A percentile compares a stretch with the other conserved stretches of the same genome.
Evolutionary conservation across 2,329 filamentous ascomycete genomes (phyloP).

Genomic region (Xylariaceae sp.): DNA sequence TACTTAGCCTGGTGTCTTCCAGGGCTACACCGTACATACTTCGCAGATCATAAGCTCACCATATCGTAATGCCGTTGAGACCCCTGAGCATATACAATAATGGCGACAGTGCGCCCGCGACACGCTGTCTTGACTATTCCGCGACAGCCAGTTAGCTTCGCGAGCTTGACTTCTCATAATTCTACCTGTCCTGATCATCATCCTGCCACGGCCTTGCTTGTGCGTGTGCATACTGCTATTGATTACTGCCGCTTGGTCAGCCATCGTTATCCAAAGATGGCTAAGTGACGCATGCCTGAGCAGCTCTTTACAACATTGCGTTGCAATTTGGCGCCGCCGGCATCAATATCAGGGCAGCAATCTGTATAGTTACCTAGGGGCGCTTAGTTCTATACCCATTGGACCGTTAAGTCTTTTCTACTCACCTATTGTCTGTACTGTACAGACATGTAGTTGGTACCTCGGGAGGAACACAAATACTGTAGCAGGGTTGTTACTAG

Average conservation of each 20-base stretch:
- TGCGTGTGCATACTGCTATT: constrained; percentile 24
- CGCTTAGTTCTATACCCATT: constrained; percentile 10
- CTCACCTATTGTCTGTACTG: constrained; percentile 3
- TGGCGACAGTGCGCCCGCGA: neutral
- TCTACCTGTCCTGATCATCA: constrained; percentile 2
- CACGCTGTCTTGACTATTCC: constrained; percentile 16
- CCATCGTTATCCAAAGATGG: constrained; percentile 22
- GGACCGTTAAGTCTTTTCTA: constrained; percentile 15
- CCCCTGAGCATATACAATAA: too few species aligned
- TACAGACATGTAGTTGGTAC: too few species aligned
- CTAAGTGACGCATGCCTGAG: constrained; percentile 19
- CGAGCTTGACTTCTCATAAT: constrained; percentile 15
- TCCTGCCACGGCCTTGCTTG: constrained; percentile 13
- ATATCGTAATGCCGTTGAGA: too few species aligned
- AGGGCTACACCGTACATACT: constrained; percentile 12
- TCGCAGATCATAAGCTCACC: too few species aligned
- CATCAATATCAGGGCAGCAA: constrained; percentile 20
- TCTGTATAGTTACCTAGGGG: constrained; percentile 8
- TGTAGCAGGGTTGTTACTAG: too few species aligned
- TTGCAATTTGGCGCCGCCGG: constrained; percentile 25
- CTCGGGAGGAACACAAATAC: too few species aligned
- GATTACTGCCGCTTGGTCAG: constrained; percentile 28
- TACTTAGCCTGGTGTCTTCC: too few species aligned
- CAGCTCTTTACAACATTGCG: constrained; percentile 22
- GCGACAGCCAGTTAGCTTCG: constrained; percentile 17